Evolutionary conservation across 1,284 basidiomycete species (phyloP).

Genomic region (Sutorius eximius): DNA sequence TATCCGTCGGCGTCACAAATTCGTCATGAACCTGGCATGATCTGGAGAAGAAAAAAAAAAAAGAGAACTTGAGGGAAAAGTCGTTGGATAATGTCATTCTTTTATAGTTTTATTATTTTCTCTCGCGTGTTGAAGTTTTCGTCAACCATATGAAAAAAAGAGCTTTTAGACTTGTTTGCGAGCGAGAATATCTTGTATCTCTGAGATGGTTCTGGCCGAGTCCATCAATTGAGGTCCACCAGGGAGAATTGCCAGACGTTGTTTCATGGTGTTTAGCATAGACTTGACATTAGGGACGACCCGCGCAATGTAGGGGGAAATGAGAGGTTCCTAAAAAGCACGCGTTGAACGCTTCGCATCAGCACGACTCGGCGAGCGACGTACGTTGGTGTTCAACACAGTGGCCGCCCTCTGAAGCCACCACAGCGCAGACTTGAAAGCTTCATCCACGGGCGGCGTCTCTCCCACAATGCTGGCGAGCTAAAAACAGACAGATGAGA

Average conservation of each 20-base stretch:
- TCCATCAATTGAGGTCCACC: conserved; percentile 65
- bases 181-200: conserved; percentile 70
- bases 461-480: conserved; percentile 71
- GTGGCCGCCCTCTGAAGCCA: conserved; percentile 75
- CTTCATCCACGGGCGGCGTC: conserved; percentile 70
- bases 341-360: conserved; percentile 4
- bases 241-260: conserved; percentile 72
- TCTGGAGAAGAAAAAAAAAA: neutral
- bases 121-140: neutral
- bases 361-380: conserved; percentile 21
- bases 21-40: conserved; percentile 34
- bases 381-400: conserved; percentile 68
- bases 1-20: conserved; percentile 12
- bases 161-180: conserved; percentile 47
- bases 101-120: conserved; percentile 1
- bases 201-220: conserved; percentile 63
- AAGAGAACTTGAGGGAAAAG: too few relatives aligned
- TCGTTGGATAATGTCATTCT: conserved; percentile 6
- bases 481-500: conserved; percentile 38
- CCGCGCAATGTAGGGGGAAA: conserved; percentile 75
- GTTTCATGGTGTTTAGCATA: conserved; percentile 72
- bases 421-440: conserved; percentile 78
- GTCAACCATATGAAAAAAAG: neutral
- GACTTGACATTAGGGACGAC: conserved; percentile 76
- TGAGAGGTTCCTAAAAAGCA: conserved; percentile 64